These are phyloP conservation scores for Starmerella sirachaensis DNA, from an alignment of 805 yeast genomes.

Conservation along the genomic window DNA sequence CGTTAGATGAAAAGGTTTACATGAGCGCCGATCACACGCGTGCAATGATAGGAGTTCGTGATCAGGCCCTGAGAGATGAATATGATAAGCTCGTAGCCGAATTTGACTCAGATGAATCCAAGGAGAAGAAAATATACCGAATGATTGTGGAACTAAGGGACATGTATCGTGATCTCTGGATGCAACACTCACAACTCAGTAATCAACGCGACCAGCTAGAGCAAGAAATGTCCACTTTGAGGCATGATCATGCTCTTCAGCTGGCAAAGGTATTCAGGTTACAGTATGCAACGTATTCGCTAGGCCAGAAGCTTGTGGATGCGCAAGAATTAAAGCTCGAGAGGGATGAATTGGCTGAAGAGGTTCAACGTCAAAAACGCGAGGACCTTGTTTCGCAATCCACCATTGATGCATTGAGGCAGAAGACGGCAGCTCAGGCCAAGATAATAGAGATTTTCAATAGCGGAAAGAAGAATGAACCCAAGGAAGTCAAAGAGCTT, in stretches of 20 bases:
- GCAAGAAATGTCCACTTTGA: slow-evolving; percentile 12
- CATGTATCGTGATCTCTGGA: slow-evolving; percentile 13
- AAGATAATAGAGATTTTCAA: background rate
- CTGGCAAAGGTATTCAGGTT: slow-evolving; percentile 14
- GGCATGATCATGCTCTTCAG: slow-evolving; percentile 19
- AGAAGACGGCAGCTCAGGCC: slow-evolving; percentile 1
- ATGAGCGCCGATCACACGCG: slow-evolving; percentile 21
- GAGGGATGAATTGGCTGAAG: slow-evolving; percentile 5
- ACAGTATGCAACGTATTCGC: slow-evolving; percentile 16
- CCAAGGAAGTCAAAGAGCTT: slow-evolving; percentile 1
- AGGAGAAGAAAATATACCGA: slow-evolving; percentile 1
- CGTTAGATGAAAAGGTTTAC: slow-evolving; percentile 23
- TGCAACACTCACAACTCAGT: slow-evolving; percentile 10
- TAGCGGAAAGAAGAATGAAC: background rate
- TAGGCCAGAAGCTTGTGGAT: slow-evolving; percentile 16
- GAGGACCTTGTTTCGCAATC: background rate
- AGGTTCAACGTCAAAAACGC: slow-evolving; percentile 5
- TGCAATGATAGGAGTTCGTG: slow-evolving; percentile 16
- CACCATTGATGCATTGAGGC: slow-evolving; percentile 4
- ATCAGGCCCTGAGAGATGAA: slow-evolving; percentile 11
- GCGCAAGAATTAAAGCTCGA: slow-evolving; percentile 7
- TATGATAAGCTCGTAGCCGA: slow-evolving; percentile 8
- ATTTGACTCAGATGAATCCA: background rate
- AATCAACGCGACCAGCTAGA: slow-evolving; percentile 18
- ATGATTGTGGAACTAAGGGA: slow-evolving; percentile 12